Conservation (phyloP, 129 eudicot species). For the Cynara cardunculus region DNA sequence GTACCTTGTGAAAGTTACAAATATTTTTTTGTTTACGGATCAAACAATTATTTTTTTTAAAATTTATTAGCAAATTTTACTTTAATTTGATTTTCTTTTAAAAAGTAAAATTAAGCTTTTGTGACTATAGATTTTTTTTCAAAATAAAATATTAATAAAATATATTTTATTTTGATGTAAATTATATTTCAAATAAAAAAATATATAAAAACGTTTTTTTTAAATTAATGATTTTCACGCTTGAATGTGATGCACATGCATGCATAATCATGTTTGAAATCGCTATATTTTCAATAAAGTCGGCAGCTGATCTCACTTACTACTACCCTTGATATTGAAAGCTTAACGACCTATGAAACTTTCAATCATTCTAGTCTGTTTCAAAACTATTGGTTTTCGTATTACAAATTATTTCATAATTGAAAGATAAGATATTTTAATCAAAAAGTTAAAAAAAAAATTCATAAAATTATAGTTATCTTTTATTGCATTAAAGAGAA, state of each 20-base stretch:
- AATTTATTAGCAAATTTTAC: background rate
- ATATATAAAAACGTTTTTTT: background rate
- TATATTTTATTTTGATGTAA: background rate
- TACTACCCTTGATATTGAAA: background rate
- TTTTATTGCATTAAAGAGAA: too few species aligned
- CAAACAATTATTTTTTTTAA: too few species aligned
- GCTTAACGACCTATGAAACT: background rate
- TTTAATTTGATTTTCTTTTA: background rate
- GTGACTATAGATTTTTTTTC: background rate
- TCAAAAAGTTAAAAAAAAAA: too few species aligned
- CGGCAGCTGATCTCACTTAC: background rate
- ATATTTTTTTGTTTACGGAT: too few species aligned
- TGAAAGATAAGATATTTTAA: too few species aligned
- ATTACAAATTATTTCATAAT: too few species aligned
- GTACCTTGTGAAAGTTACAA: background rate
- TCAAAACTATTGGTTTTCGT: too few species aligned
- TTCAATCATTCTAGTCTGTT: background rate
- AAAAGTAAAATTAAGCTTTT: background rate
- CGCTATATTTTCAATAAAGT: background rate
- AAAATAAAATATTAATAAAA: background rate
- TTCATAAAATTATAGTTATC: too few species aligned
- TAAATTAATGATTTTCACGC: background rate
- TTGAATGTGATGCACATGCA: background rate
- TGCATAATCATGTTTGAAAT: background rate
- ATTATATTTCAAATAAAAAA: too few species aligned